Evolutionary conservation across 805 yeast species (phyloP), one percentile per base, ranked within the genome.

Genomic region (Spathaspora arborariae): DNA sequence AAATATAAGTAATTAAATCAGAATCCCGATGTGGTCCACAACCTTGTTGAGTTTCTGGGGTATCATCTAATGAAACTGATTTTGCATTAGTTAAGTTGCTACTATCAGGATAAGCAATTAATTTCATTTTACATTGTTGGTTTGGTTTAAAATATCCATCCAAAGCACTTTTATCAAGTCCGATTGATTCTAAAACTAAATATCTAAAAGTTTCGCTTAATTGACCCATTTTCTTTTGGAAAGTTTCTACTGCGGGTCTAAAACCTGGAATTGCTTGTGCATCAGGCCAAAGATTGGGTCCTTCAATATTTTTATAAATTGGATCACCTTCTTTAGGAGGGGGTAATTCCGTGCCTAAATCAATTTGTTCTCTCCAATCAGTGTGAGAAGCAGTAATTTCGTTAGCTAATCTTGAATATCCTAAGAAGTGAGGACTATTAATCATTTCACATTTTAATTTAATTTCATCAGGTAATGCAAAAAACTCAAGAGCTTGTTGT

Each of bases 1-100:
- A 77, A 10, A 83, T 79, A 56, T 72, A 79, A 0, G 87, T 82
- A 22, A 82, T 56, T 55, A 82, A 68, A 45, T 81, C 85, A 3
- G 82, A 78, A 55, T 84, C 90, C 47, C 85, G 73, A 56, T 84
- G 89, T 2, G 85, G 83, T 1, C 87, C 86, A 15, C 74, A 78
- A 0, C 85, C 85, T 53, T 78, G 83, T 20, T 51, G 56, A 4
- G 65, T 55, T 7, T 60, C 52, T 11, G 64, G 62, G 18, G 61
- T 55, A 45, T 67, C 71, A 15, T 62, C 51, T 21, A 63, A 47
- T 1, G 64, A 67, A 6, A 50, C 54, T 24, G 67, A 56, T 34
- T 51, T 46, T 7, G 50, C 48, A n/a, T 40, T 48, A 2, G 45
- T 21, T 39, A 69, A 57, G 40, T 62, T 60, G 0, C 49, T 39